Evolutionary conservation across 2,329 filamentous ascomycete genomes (phyloP), one percentile per base, ranked within the genome.

Genomic region (Ophiostoma perfectum): DNA sequence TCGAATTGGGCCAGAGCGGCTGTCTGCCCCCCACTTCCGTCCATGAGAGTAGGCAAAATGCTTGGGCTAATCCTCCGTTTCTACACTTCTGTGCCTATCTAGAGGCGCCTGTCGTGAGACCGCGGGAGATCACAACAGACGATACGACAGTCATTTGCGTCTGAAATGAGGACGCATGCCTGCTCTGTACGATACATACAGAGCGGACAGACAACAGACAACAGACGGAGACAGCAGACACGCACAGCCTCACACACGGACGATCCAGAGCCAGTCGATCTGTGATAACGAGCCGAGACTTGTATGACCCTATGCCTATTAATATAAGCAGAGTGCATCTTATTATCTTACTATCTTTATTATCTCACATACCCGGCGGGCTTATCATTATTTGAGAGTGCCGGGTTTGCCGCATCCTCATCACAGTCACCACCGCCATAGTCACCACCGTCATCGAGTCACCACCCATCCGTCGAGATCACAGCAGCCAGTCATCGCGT

Each of bases 61-160:
- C 11, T 8, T 12, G 42, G 42, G 27, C 27, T 27, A 44, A 1
- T 12, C 2, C 42, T 6, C 11, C 42, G 27, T 60, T 38, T 38
- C 27, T 39, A 60, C 55, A 60, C 55, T 38, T 60, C 27, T 27
- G 38, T 60, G 55, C 55, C 55, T 60, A 60, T 60, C 55, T 38
- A 18, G 55, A 60, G 49, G 49, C 49, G 49, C 27, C 55, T 39
- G 55, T 60, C 27, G 55, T 60, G 55, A 60, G 55, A 60, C 55
- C 55, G 12, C 14, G 38, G 49, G 11, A 36, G 55, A 60, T 60
- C 55, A 60, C 55, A 27, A 60, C 55, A 60, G 55, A 60, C 38
- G 27, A 60, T 60, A 60, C 55, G 55, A 60, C 55, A 60, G 27
- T 60, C 36, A 60, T 36, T 0, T 38, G 8, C 8, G 6, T 38